A percentile compares a stretch with the other conserved stretches of the same genome.
These are phyloP conservation scores for Powellomyces hirtus DNA, from an alignment of 192 early-diverging fungal genomes.

Conservation along the genomic window DNA sequence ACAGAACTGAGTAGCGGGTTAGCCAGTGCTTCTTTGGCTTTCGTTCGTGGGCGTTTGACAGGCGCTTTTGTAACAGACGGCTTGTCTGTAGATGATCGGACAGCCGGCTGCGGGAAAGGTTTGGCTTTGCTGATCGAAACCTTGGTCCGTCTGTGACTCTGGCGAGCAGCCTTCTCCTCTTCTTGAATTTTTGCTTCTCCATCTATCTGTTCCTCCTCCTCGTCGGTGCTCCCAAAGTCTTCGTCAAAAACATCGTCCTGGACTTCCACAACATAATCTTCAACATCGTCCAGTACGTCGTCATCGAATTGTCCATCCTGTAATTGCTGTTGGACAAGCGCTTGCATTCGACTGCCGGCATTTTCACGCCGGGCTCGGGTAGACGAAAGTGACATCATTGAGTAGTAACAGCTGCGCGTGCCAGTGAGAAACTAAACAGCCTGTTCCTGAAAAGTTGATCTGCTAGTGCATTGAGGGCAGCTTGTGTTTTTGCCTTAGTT, in stretches of 20 bases:
- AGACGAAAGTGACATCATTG: slow-evolving; percentile 9
- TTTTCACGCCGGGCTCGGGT: slow-evolving; percentile 21
- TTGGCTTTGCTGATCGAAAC: neutral
- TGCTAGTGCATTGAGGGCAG: no score
- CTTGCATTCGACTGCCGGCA: slow-evolving; percentile 31
- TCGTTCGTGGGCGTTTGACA: neutral
- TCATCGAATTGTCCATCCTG: slow-evolving; percentile 22
- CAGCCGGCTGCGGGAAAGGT: neutral
- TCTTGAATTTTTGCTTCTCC: slow-evolving; percentile 24
- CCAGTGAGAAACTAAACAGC: no score
- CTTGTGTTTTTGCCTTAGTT: no score
- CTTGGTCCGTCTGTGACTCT: neutral
- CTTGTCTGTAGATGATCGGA: neutral
- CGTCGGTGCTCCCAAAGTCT: slow-evolving; percentile 33
- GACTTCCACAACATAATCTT: slow-evolving; percentile 25
- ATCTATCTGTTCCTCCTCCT: slow-evolving; percentile 19
- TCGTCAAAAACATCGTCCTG: slow-evolving; percentile 34
- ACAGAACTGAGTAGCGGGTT: neutral
- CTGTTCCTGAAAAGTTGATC: no score
- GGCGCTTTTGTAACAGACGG: neutral
- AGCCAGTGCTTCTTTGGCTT: neutral
- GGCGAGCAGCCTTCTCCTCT: slow-evolving; percentile 14
- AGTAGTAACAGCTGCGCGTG: no score
- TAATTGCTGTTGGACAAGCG: slow-evolving; percentile 19
- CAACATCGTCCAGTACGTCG: slow-evolving; percentile 29